A percentile compares a stretch with the other conserved stretches of the same genome.
These are phyloP conservation scores for Thermoascus crustaceus DNA, from an alignment of 2,329 filamentous ascomycete genomes.

Conservation along the genomic window DNA sequence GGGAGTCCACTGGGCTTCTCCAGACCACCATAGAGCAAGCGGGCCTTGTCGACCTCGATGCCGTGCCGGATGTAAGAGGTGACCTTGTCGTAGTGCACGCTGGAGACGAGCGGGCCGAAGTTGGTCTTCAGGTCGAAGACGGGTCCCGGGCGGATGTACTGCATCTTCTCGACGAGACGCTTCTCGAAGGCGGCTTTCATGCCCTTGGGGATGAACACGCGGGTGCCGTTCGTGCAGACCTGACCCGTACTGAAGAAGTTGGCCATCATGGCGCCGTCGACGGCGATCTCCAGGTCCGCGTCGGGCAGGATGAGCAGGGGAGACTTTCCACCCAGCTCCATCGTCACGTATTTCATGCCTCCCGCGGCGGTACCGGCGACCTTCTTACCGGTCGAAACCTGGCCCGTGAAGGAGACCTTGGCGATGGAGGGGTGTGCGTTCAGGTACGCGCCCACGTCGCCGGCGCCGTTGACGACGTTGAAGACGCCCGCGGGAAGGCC, in stretches of 20 bases:
- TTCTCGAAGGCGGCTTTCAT: conserved; percentile 63
- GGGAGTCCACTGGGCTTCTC: conserved; percentile 48
- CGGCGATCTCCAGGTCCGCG: conserved; percentile 69
- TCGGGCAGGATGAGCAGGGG: conserved; percentile 74
- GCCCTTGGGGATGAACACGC: conserved; percentile 67
- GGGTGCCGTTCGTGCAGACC: conserved; percentile 86
- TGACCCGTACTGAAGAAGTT: conserved; percentile 90
- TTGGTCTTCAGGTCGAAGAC: conserved; percentile 67
- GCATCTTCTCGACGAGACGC: conserved; percentile 60
- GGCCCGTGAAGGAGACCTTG: conserved; percentile 85
- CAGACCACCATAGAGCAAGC: conserved; percentile 62
- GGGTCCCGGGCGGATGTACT: conserved; percentile 61
- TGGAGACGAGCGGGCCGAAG: conserved; percentile 74
- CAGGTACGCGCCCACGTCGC: conserved; percentile 66
- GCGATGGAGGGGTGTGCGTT: conserved; percentile 64
- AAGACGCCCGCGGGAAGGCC: conserved; percentile 76
- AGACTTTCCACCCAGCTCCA: conserved; percentile 86
- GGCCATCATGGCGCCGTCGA: conserved; percentile 84
- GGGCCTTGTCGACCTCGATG: conserved; percentile 63
- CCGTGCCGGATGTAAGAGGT: conserved; percentile 68
- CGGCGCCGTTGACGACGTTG: conserved; percentile 76
- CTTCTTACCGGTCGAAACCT: conserved; percentile 74
- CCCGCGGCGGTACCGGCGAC: conserved; percentile 68
- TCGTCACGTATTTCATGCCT: conserved; percentile 82
- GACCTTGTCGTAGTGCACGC: conserved; percentile 68